These are phyloP conservation scores for Oidiodendron maius DNA, from an alignment of 495 filamentous ascomycete species.

Conservation along the genomic window DNA sequence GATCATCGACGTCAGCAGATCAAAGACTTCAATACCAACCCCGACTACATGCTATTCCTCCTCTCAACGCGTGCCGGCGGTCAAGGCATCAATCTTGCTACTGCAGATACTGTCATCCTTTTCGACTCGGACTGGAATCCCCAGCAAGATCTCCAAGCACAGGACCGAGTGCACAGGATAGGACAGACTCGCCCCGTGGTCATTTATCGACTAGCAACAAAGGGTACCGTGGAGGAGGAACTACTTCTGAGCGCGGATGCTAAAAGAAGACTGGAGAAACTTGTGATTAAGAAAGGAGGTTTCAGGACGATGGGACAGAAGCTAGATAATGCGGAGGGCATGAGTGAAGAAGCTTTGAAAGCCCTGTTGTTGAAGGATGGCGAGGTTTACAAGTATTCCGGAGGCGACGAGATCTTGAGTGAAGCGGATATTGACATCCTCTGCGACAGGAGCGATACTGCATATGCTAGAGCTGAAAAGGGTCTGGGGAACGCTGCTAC, in stretches of 20 bases:
- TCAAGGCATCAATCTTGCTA: slow-evolving; percentile 95
- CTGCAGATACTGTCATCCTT: slow-evolving; percentile 91
- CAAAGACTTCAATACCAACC: slow-evolving; percentile 71
- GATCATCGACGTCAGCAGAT: slow-evolving; percentile 79
- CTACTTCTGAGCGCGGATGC: slow-evolving; percentile 84
- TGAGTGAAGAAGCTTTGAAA: slow-evolving; percentile 54
- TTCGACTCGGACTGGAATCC: slow-evolving; percentile 99
- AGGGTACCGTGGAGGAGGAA: slow-evolving; percentile 85
- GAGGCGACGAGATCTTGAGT: slow-evolving; percentile 58
- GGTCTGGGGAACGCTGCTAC: slow-evolving; percentile 56
- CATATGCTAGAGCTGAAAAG: slow-evolving; percentile 73
- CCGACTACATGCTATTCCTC: slow-evolving; percentile 71
- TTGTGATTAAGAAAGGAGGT: slow-evolving; percentile 90
- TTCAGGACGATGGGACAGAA: slow-evolving; percentile 53
- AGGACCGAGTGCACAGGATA: slow-evolving; percentile 91
- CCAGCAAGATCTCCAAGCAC: slow-evolving; percentile 92
- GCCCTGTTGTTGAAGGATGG: slow-evolving; percentile 58
- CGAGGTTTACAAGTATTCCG: slow-evolving; percentile 52
- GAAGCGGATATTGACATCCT: slow-evolving; percentile 72
- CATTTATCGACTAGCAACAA: slow-evolving; percentile 91
- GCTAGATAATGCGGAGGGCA: slow-evolving; percentile 49
- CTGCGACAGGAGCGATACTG: slow-evolving; percentile 80
- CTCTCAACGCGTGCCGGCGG: slow-evolving; percentile 88
- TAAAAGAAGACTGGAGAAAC: slow-evolving; percentile 88
- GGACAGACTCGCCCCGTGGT: slow-evolving; percentile 89